Evolutionary conservation across 2,329 filamentous ascomycete species (phyloP), one percentile per base, ranked within the genome.

Genomic region (Tolypocladium tundrense): DNA sequence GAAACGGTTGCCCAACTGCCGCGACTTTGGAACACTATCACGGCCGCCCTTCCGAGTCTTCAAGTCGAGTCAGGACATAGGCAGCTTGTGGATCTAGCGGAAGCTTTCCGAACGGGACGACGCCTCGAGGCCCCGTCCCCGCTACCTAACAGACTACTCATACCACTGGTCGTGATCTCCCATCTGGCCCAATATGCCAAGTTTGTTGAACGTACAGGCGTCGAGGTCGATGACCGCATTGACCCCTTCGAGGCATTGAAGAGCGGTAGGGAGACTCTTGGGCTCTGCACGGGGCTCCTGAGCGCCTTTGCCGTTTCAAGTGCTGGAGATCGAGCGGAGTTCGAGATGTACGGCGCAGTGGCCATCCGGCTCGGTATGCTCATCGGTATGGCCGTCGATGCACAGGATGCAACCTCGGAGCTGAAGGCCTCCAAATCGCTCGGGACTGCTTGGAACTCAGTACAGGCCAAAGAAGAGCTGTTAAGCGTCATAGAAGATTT

Each of bases 221-320:
- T 21, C 11, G 55, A 53, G 14, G 14, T 27, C 13, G 54, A 53
- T 27, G 48, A 42, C 1, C 53, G 40, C 16, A 35, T 33, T 27
- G 53, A 56, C 33, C 31, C 11, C 13, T 56, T 35, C 16, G 37
- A 33, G 33, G 24, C 45, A 14, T 54, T 37, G 7, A 56, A 43
- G 8, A 11, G 16, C 5, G 54, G 63, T 16, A 59, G 16, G 5
- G 60, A 60, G 54, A 53, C 60, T 2, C 33, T 63, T 19, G 75
- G 76, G 0, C 71, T 77, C 55, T 78, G 76, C 41, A 69, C 69
- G 1, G 75, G 75, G 0, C 56, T 76, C 1, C 54, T 78, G n/a
- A 68, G 62, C 45, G 71, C 76, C 8, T 57, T 71, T 14, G 72
- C 73, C 0, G 70, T 75, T 1, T 65, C 74, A 0, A 64, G 68